Evolutionary conservation across 2,329 filamentous ascomycete species (phyloP), one percentile per base, ranked within the genome.

Genomic region (Fusarium subtropicale): DNA sequence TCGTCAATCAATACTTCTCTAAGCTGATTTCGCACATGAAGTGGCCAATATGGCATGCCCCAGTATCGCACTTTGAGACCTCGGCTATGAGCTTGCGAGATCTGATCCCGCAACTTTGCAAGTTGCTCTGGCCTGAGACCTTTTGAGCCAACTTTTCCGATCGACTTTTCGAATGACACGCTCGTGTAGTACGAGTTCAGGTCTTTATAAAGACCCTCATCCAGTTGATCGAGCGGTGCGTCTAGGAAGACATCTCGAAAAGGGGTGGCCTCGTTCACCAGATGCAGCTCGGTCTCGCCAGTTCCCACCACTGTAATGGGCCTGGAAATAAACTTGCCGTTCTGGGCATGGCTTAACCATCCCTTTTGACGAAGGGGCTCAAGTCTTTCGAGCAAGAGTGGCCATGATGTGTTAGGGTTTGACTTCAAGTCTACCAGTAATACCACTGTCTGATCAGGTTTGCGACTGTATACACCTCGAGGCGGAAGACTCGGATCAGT

Each of bases 381-480:
- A 0, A 92, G 82, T 58, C 62, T 71, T 20, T 66, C 26, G 6
- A 78, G 66, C 9, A 78, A 56, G n/a, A 76, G 59, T 20, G 73
- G 66, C 74, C 74, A 76, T 30, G 69, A 54, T 41, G 56, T 56
- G 13, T 68, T 60, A 10, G 74, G 64, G 4, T 71, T 71, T 22
- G 83, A 88, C 78, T 94, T 94, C 75, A 93, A 80, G 76, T 94
- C 91, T 31, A 94, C 83, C 7, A 93, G 82, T 6, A 94, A 82
- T 7, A 87, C 82, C 1, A 92, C 77, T 0, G 87, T 83, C 71
- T 88, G 86, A 3, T 74, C 72, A 0, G 87, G 84, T 64, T 85
- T 79, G 11, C 79, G 79, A 69, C 86, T 81, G 71, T 88, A 90
- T 11, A 93, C 79, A 15, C 91, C 90, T 65, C 81, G 80, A 3